Conservation (phyloP, 495 filamentous ascomycete species). For the Daldinia loculata region DNA sequence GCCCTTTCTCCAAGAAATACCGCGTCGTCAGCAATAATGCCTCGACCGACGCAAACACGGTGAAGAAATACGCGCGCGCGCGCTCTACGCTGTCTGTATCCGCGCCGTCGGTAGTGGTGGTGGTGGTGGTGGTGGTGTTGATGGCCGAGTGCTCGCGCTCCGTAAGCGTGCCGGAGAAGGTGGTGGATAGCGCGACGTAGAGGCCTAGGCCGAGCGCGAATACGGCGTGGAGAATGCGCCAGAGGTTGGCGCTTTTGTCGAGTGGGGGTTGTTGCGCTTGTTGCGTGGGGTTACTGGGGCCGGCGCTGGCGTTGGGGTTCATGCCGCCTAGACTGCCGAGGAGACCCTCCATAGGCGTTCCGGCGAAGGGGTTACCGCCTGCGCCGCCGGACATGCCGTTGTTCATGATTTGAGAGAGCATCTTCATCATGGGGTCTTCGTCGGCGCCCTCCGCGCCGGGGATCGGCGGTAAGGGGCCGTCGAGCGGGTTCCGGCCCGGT, state of each 20-base stretch:
- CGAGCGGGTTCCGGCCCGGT: conserved; percentile 28
- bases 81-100: conserved; percentile 39
- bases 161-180: conserved; percentile 67
- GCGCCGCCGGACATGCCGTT: conserved; percentile 50
- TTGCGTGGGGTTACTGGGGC: conserved; percentile 50
- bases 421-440: conserved; percentile 50
- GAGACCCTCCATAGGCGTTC: conserved; percentile 44
- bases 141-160: conserved; percentile 49
- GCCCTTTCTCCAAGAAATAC: conserved; percentile 68
- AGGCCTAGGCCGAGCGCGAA: conserved; percentile 75
- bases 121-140: background rate
- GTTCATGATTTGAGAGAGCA: conserved; percentile 56
- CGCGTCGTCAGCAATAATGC: conserved; percentile 72
- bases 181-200: conserved; percentile 71
- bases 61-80: conserved; percentile 64
- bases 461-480: conserved; percentile 49
- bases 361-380: conserved; percentile 47
- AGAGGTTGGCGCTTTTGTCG: conserved; percentile 64
- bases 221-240: conserved; percentile 78
- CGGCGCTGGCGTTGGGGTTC: too few relatives aligned
- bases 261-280: conserved; percentile 33
- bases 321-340: conserved; percentile 23
- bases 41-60: conserved; percentile 81
- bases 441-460: conserved; percentile 42
- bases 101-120: conserved; percentile 4